Evolutionary conservation across 2,329 filamentous ascomycete genomes (phyloP), one percentile per base, ranked within the genome.

Genomic region (Ceratocystis variospora): DNA sequence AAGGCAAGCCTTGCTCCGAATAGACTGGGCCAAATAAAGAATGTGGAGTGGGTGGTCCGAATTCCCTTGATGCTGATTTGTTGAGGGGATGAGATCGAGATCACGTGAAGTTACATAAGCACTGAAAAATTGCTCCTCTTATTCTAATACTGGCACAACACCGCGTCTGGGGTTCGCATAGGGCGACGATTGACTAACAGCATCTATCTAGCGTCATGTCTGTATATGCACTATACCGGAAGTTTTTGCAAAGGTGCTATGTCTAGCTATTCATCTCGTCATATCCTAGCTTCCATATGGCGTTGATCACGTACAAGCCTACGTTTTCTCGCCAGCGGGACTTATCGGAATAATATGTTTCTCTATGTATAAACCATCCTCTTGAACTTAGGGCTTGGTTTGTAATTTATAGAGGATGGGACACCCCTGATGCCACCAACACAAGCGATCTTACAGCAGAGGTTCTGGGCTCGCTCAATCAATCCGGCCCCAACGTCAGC

Each of bases 61-160:
- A 67, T 64, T 67, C 53, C 50, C 66, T 64, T 33, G 37, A 22
- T 46, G 25, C 55, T 67, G 66, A 64, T 67, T 67, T 53, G 66
- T 37, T 33, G 22, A 45, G 19, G 28, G 37, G n/a, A 15, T 4
- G 33, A 15, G 19, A 22, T 6, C 8, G 8, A 12, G 33, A 37
- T 67, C 66, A 67, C 66, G 66, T 67, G 66, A 33, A 15, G 15
- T 62, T 62, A 61, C 44, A 7, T 59, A 59, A 57, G 31, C 63
- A 37, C 19, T 7, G 10, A 64, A 57, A 57, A 17, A 28, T 62
- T 62, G 37, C 22, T 17, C 25, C 45, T 45, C 22, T 25, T 45
- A 22, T 41, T n/a, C 44, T 12, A 17, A 55, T 55, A 41, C 28
- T 33, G 28, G 44, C 15, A 53, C n/a, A 19, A 22, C 22, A 37